Base-by-base conservation (phyloP, 2,329 filamentous ascomycete genomes). In the Ophiobolus disseminans region DNA sequence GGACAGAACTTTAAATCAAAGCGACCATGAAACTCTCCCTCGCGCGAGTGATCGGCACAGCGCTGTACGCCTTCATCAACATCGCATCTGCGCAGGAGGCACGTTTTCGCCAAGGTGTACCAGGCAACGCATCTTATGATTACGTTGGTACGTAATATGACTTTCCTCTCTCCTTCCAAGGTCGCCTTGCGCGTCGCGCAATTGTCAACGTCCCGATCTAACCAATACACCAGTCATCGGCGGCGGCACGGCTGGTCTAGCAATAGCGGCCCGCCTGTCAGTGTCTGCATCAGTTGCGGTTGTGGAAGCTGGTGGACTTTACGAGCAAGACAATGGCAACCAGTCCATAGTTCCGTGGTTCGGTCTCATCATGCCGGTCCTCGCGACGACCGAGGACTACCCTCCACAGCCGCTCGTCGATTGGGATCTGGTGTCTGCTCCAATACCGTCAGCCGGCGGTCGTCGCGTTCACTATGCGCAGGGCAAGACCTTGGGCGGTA, bases 401-500 rank as follows among this genome's bases (percentile, higher is more conserved):
- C 17, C 46, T 8, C 48, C 19, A 3, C 46, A 66, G 11, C 52
- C 66, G 1, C 41, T 62, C 1, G 51, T 69, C 10, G 69, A 71
- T 36, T 72, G 66, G 65, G 60, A 58, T 19, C 53, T 68, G 9
- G n/a, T 62, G 0, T 63, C 65, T 2, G 49, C 51, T 8, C 55
- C 62, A 1, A 63, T 66, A 34, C 22, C 40, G 1, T 51, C 49
- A 3, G 52, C 56, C 9, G 50, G 52, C 7, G 55, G 58, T 14
- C 56, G 65, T 7, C 52, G 49, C n/a, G 59, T 70, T 8, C 67
- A 68, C 40, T 72, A 71, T 48, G 65, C 65, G 7, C 60, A 63
- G 34, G 69, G 68, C 11, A 68, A 72, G 36, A 65, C 62, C 2
- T 47, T 72, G 3, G 68, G 69, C 21, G 66, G 67, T 7, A 60